Percentiles rank a stretch among this genome's conserved stretches.
These are phyloP conservation scores for Brassica rapa DNA, from an alignment of 345 rosid species.

Conservation along the genomic window DNA sequence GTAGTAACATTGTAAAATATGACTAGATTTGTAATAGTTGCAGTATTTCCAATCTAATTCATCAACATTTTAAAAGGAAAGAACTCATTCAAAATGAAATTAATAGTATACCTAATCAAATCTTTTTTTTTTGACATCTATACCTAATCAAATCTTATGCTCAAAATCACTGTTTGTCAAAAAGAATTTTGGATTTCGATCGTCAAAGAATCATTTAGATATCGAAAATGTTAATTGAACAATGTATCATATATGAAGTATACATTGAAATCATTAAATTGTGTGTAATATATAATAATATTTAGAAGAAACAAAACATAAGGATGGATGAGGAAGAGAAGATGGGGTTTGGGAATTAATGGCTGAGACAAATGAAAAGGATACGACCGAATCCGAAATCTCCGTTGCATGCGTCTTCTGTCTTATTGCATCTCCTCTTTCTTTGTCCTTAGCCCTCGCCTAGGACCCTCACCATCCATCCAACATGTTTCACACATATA, in stretches of 20 bases:
- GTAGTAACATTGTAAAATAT: background rate
- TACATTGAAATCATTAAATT: background rate
- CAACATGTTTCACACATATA: constrained; percentile 23
- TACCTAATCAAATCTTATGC: constrained; percentile 8
- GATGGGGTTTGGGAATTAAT: constrained; percentile 35
- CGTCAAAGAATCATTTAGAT: background rate
- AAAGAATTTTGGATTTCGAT: background rate
- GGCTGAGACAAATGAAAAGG: constrained; percentile 44
- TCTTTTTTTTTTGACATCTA: background rate
- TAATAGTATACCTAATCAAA: background rate
- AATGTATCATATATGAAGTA: background rate
- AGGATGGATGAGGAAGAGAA: constrained; percentile 24
- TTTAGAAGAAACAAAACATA: background rate
- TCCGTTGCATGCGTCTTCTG: constrained; percentile 36
- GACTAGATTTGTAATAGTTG: background rate
- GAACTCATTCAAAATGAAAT: background rate
- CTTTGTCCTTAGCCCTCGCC: constrained; percentile 24
- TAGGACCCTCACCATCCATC: constrained; percentile 8
- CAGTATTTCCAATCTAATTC: background rate
- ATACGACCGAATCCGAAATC: constrained; percentile 38
- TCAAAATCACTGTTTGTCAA: background rate
- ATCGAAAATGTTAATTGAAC: background rate
- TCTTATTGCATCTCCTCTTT: constrained; percentile 28
- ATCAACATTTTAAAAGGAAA: background rate
- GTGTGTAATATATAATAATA: background rate